Evolutionary conservation across 345 rosid genomes (phyloP), one percentile per base, ranked within the genome.

Genomic region (Ailanthus altissimus): DNA sequence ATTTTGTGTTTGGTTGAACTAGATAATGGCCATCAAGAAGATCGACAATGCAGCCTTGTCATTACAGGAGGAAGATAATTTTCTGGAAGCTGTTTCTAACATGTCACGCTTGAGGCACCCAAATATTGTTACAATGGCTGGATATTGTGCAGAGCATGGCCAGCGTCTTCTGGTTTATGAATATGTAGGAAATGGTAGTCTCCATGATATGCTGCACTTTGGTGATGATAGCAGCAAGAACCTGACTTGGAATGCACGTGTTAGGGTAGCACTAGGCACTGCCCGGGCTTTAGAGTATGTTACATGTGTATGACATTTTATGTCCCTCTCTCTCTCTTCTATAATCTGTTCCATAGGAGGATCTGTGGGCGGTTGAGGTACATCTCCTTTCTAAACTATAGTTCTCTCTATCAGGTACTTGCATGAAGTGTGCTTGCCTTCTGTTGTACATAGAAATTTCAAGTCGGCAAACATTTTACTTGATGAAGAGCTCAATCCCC

Each of bases 371-470:
- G 38, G 50, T 72, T 23, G 75, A 60, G n/a, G 46, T 69, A n/a
- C 49, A 12, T n/a, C 20, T 69, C 62, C 32, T 60, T 77, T 61
- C 65, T 80, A 21, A 85, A 53, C 28, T 70, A 36, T 72, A 53
- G 60, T 64, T 72, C 36, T 76, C 73, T 59, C 18, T 81, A 15
- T 74, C 81, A 96, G 99, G 91, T 97, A 97, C 88, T 78, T 97
- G 94, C 98, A 97, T 18, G 99, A 97, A 87, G 97, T 97, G 58
- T 94, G 98, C 84, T 87, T 94, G 93, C 99, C 99, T 47, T 92
- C 96, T 0, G 86, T 94, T 75, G 99, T 92, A 77, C 99, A 97
- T 85, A 91, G 97, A 84, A 97, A 97, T 87, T 94, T 97, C 82
- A 97, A 97, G 77, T 94, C 99, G 0, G 97, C 97, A 74, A 97